Evolutionary conservation across 2,329 filamentous ascomycete genomes (phyloP), one percentile per base, ranked within the genome.

Genomic region (Alternaria brassicae): DNA sequence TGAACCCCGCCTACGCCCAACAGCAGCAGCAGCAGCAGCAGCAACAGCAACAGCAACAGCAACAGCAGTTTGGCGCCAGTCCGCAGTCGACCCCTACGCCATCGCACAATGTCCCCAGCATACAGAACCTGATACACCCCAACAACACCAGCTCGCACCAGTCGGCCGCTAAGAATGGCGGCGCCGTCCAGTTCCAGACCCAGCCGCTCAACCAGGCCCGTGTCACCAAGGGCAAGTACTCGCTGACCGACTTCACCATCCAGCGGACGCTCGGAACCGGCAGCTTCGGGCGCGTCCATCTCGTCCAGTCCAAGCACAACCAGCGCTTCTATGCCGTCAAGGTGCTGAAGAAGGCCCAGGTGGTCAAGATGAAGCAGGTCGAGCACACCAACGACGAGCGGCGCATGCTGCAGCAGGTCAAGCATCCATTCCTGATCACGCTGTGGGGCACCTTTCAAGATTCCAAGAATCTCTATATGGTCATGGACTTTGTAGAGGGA

Each of bases 281-380:
- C 74, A 97, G 93, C 79, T 99, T 99, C 80, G 95, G 95, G 44
- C 87, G 95, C 68, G 95, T 99, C 42, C 95, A 99, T 77, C 84
- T 99, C 61, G 95, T 98, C 53, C 95, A 98, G 81, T 97, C 93
- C 67, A 95, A 93, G 80, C 95, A 99, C 82, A 99, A 99, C 79
- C 91, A 96, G 81, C 89, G 95, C 62, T 99, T 93, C 84, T 99
- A 99, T 81, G 95, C 95, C 44, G 90, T 99, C 80, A 99, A 99
- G 82, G 95, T 99, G 67, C 82, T 99, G 80, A 99, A 99, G 80
- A 99, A 99, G 85, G 89, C 89, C 48, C 95, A 99, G 81, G 94
- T 99, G 54, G 93, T 99, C 79, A 97, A 97, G 84, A 98, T 99
- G 95, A 99, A 99, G 86, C 95, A 99, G 81, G 93, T 99, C 61